phyloP scores from a whole-genome alignment of 768 basidiomycete species.

The Strobilomyces echinocephalus region DNA sequence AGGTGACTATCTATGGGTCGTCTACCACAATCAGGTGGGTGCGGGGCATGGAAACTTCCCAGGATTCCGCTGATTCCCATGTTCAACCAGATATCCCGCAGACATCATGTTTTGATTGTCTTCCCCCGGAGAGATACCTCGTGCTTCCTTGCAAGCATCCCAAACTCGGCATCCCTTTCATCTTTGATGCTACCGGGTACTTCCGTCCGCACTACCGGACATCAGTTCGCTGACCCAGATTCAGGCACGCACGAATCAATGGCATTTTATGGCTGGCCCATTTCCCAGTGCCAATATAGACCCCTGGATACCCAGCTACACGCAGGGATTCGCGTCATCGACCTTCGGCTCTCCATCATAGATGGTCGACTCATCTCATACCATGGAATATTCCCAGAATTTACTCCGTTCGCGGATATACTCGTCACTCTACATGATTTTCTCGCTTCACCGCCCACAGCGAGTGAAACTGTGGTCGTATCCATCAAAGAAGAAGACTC shows the following conservation, averaged over 20 bases:
- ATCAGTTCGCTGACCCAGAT: background rate
- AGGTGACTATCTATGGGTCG: conserved; percentile 49
- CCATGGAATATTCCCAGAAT: conserved; percentile 74
- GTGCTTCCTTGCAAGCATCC: conserved; percentile 56
- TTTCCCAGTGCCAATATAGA: conserved; percentile 80
- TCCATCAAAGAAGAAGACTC: conserved; percentile 88
- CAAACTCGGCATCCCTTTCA: conserved; percentile 64
- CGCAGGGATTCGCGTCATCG: conserved; percentile 76
- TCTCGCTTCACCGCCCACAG: conserved; percentile 52
- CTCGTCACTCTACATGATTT: conserved; percentile 58
- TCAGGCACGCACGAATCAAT: conserved; percentile 34
- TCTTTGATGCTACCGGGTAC: conserved; percentile 73
- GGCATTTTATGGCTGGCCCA: conserved; percentile 81
- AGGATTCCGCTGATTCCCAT: conserved; percentile 4
- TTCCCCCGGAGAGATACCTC: conserved; percentile 56
- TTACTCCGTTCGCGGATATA: conserved; percentile 62
- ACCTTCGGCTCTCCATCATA: conserved; percentile 72
- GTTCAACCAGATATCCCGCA: conserved; percentile 39
- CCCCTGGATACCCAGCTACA: conserved; percentile 63
- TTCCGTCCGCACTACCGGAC: conserved; percentile 33
- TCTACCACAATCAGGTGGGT: conserved; percentile 59
- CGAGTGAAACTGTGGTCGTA: conserved; percentile 74
- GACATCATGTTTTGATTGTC: conserved; percentile 47
- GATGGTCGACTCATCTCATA: conserved; percentile 64
- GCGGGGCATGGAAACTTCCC: conserved; percentile 14